phyloP scores from a whole-genome alignment of 2,329 filamentous ascomycete genomes.

The Diaporthe aspalathi region DNA sequence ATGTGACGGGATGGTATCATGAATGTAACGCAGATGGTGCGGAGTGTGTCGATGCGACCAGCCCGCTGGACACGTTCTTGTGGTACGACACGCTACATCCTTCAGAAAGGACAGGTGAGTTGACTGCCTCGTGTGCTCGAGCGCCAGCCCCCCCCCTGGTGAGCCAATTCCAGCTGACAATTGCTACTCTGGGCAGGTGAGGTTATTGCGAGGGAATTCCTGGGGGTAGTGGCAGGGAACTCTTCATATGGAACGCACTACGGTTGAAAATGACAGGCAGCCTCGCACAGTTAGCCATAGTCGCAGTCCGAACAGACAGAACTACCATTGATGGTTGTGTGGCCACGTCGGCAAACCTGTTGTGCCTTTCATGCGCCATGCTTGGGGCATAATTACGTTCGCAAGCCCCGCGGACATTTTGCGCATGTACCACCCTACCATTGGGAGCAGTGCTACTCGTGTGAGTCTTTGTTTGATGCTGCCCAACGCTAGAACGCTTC shows the following conservation, averaged over 20 bases:
- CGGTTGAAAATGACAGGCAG: background rate
- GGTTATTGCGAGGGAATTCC: slow-evolving; percentile 46
- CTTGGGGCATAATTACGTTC: background rate
- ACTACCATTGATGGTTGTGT: too few relatives aligned
- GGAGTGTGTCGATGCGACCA: slow-evolving; percentile 52
- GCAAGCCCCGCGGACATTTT: too few relatives aligned
- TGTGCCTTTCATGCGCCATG: background rate
- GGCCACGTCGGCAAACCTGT: too few relatives aligned
- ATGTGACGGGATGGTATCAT: slow-evolving; percentile 69
- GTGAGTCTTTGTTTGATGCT: background rate
- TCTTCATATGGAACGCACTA: slow-evolving; percentile 42
- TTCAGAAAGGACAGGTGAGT: slow-evolving; percentile 69
- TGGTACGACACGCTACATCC: slow-evolving; percentile 83
- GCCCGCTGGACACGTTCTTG: slow-evolving; percentile 69
- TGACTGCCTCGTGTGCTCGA: slow-evolving; percentile 42
- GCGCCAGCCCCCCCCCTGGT: background rate
- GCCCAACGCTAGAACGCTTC: background rate
- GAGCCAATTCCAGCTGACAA: background rate
- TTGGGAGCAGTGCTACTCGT: too few relatives aligned
- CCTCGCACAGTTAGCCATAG: background rate
- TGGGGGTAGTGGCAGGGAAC: slow-evolving; percentile 41
- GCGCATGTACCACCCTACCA: too few relatives aligned
- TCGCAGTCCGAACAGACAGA: background rate
- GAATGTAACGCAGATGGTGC: slow-evolving; percentile 57
- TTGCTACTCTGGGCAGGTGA: slow-evolving; percentile 39